These are phyloP conservation scores for Epichloe sibirici DNA, from an alignment of 2,329 filamentous ascomycete species.

Conservation along the genomic window DNA sequence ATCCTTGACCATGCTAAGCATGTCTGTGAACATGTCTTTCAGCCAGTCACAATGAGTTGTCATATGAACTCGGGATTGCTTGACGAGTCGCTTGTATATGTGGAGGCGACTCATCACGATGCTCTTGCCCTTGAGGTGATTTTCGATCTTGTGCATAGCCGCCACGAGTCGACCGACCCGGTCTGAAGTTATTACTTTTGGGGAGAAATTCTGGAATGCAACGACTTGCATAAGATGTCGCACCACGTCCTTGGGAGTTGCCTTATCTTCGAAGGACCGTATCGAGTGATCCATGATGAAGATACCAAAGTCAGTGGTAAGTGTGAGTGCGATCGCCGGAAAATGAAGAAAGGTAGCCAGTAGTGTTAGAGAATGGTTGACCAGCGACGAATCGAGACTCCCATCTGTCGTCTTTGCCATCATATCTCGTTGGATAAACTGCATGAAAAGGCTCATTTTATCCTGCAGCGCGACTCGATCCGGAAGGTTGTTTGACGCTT, in stretches of 20 bases:
- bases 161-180: slow-evolving; percentile 59
- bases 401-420: slow-evolving; percentile 45
- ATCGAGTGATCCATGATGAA: slow-evolving; percentile 77
- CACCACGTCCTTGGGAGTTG: slow-evolving; percentile 62
- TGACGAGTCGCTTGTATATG: slow-evolving; percentile 67
- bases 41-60: slow-evolving; percentile 65
- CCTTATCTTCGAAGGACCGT: slow-evolving; percentile 54
- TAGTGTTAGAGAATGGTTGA: slow-evolving; percentile 66
- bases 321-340: slow-evolving; percentile 52
- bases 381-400: slow-evolving; percentile 53
- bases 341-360: slow-evolving; percentile 68
- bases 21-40: slow-evolving; percentile 65
- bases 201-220: slow-evolving; percentile 65
- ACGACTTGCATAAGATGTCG: slow-evolving; percentile 72
- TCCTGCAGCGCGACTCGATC: slow-evolving; percentile 58
- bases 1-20: slow-evolving; percentile 68
- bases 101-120: slow-evolving; percentile 65
- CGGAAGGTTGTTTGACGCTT: slow-evolving; percentile 71
- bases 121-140: slow-evolving; percentile 66
- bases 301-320: slow-evolving; percentile 66
- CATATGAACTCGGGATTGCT: slow-evolving; percentile 61
- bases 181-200: slow-evolving; percentile 60
- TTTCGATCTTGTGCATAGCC: slow-evolving; percentile 59
- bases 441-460: slow-evolving; percentile 65
- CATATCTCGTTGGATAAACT: slow-evolving; percentile 78